Evolutionary conservation across 805 yeast species (phyloP).

Genomic region (Suhomyces vadensis): DNA sequence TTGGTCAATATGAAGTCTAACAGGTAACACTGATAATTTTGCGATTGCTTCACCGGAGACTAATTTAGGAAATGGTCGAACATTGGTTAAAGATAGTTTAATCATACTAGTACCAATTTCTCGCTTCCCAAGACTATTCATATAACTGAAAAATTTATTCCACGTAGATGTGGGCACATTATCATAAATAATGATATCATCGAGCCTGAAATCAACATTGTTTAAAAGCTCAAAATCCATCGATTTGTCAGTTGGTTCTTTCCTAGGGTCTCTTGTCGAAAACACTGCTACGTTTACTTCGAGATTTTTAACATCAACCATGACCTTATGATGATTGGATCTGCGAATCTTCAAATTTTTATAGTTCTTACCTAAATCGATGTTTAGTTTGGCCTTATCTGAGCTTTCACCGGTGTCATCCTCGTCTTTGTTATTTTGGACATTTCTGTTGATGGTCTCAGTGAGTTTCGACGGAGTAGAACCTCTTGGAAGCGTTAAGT

Average conservation of each 20-base stretch:
- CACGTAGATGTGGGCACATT: slow-evolving; percentile 86
- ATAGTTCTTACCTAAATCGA: slow-evolving; percentile 33
- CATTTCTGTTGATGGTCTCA: slow-evolving; percentile 51
- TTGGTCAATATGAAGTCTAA: slow-evolving; percentile 86
- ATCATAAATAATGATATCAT: slow-evolving; percentile 64
- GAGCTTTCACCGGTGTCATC: slow-evolving; percentile 8
- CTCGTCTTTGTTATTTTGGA: slow-evolving; percentile 25
- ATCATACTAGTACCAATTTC: slow-evolving; percentile 70
- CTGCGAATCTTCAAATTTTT: slow-evolving; percentile 61
- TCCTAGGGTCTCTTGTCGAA: slow-evolving; percentile 49
- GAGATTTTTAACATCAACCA: slow-evolving; percentile 56
- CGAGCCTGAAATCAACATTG: slow-evolving; percentile 48
- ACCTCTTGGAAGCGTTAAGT: slow-evolving; percentile 57
- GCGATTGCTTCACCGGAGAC: slow-evolving; percentile 70
- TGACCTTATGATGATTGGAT: slow-evolving; percentile 59
- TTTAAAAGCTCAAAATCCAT: slow-evolving; percentile 48
- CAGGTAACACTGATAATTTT: slow-evolving; percentile 60
- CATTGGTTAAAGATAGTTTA: slow-evolving; percentile 50
- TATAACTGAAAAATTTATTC: slow-evolving; percentile 76
- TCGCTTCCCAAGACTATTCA: slow-evolving; percentile 68
- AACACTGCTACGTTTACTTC: slow-evolving; percentile 47
- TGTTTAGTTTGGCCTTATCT: slow-evolving; percentile 18
- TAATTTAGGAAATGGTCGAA: slow-evolving; percentile 62
- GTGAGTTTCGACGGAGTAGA: slow-evolving; percentile 48
- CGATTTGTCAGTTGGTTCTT: slow-evolving; percentile 32